These are phyloP conservation scores for Pelargonium nanum DNA, from an alignment of 345 rosid genomes.

Conservation along the genomic window DNA sequence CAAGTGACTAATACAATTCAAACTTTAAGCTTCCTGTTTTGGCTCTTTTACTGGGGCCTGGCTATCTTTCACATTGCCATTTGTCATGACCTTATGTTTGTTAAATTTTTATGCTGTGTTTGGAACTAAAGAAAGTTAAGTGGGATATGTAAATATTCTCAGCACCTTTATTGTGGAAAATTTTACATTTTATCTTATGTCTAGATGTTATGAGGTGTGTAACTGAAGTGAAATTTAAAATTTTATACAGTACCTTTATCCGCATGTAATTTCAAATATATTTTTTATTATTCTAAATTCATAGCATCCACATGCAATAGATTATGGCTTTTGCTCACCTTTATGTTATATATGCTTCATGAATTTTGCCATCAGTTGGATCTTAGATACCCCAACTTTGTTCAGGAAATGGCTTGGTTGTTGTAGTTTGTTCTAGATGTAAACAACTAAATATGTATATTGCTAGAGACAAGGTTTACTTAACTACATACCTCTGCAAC, in stretches of 20 bases:
- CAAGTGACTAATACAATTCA: neutral
- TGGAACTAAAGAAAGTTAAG: neutral
- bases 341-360: neutral
- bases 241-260: neutral
- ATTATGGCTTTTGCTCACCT: neutral
- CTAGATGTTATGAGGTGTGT: neutral
- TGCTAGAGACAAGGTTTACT: slow-evolving; percentile 8
- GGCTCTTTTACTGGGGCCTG: neutral
- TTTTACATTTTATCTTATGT: neutral
- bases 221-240: too few species aligned
- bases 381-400: neutral
- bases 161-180: neutral
- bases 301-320: neutral
- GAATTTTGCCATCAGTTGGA: neutral
- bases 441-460: neutral
- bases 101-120: neutral
- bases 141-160: neutral
- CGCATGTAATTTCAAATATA: neutral
- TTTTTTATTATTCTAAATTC: too few species aligned
- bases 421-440: neutral
- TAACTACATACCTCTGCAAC: slow-evolving; percentile 28
- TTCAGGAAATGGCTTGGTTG: neutral
- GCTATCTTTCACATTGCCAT: neutral
- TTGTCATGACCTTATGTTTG: neutral
- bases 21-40: neutral